Percentiles rank a stretch among this genome's conserved stretches.
phyloP scores from a whole-genome alignment of 257 asterid species.

The Forsythia viridissima region DNA sequence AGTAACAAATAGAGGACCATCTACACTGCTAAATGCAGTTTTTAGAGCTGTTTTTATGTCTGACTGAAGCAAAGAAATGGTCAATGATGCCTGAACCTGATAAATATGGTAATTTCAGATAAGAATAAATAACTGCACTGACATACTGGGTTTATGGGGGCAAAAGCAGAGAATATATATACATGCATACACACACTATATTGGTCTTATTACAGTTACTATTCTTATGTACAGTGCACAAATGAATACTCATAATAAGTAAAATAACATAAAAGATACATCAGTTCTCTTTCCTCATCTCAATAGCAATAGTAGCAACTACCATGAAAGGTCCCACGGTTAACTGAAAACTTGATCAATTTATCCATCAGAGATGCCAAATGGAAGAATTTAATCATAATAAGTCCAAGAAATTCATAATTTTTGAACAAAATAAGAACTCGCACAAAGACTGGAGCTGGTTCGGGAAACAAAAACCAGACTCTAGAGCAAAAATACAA shows the following conservation, averaged over 20 bases:
- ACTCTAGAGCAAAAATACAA: background rate
- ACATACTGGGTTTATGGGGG: constrained; percentile 1
- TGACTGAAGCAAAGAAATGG: constrained; percentile 86
- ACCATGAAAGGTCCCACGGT: background rate
- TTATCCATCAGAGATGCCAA: constrained; percentile 14
- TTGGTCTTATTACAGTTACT: background rate
- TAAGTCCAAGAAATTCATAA: constrained; percentile 6
- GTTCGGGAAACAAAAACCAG: constrained; percentile 16
- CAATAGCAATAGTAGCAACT: constrained; percentile 13
- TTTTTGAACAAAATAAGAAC: constrained; percentile 10
- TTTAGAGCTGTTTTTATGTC: constrained; percentile 89
- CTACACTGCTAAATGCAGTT: constrained; percentile 88
- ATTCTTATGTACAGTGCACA: background rate
- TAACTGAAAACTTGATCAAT: constrained; percentile 13
- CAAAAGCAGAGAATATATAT: constrained; percentile 2
- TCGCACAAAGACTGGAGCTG: background rate
- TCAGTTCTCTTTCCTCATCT: background rate
- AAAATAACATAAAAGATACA: constrained; percentile 4
- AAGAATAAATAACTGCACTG: constrained; percentile 20
- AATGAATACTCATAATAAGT: no score
- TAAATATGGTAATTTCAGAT: constrained; percentile 22
- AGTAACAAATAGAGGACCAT: constrained; percentile 86
- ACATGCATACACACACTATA: background rate
- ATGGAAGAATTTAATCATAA: background rate
- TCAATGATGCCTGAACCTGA: constrained; percentile 93